Base-by-base conservation (phyloP, 2,329 filamentous ascomycete genomes). In the Chaetomium sp. region DNA sequence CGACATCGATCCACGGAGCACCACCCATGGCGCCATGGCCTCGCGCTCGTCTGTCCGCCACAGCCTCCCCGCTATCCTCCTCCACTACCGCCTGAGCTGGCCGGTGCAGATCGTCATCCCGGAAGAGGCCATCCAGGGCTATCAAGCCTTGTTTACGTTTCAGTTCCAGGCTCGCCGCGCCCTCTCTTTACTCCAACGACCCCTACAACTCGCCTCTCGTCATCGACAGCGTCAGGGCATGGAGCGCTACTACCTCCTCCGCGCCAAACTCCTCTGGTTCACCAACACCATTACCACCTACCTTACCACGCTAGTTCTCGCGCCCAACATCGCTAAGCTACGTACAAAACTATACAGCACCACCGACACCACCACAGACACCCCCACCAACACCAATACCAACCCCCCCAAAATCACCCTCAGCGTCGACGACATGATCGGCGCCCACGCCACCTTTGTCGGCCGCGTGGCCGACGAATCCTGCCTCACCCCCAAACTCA, bases 361-460 rank as follows among this genome's bases (percentile, higher is more conserved):
- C 14, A 43, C 12, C n/a, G 5, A 12, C 36, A 5, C 19, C 19
- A 83, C 89, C 0, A 76, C 79, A 32, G 89, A 92, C 62, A 32
- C 6, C 40, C 6, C 6, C 40, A n/a, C 12, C 45, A n/a, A 12
- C 41, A 19, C 12, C n/a, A 43, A 19, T 19, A 5, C 5, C 40
- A 83, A 5, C 45, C 8, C 7, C 41, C 6, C 5, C 10, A 43
- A 19, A n/a, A 5, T 27, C 19, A 83, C 89, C 0, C 76, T 79
- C 33, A 89, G 92, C 62, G 82, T 96, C 8, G 90, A 96, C 66
- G 80, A 80, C 33, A 95, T 96, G 88, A 84, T 91, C 33, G 71
- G 71, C 1, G 77, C 85, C 0, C 91, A 96, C 67, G 72, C 79
- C 4, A 67, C 70, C 0, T 92, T 87, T 64, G 73, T 87, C 45